These are phyloP conservation scores for Arthroderma sp. DNA, from an alignment of 2,329 filamentous ascomycete genomes.

Conservation along the genomic window DNA sequence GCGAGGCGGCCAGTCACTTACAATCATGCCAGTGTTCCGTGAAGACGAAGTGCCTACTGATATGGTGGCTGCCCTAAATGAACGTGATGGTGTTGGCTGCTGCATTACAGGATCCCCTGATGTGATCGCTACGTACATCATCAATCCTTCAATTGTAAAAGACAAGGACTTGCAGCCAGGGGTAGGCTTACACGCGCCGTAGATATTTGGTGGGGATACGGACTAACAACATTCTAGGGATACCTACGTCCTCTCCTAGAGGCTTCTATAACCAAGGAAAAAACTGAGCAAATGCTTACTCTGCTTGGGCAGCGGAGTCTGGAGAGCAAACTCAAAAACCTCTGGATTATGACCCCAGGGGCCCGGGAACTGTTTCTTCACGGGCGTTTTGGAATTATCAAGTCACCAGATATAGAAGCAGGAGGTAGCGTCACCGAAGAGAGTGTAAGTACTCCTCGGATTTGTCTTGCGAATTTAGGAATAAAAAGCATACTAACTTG, in stretches of 20 bases:
- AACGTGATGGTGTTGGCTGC: slow-evolving; percentile 7
- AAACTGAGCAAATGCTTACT: slow-evolving; percentile 3
- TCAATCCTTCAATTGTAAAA: slow-evolving; percentile 6
- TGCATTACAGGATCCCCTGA: slow-evolving; percentile 5
- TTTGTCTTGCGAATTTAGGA: not conserved
- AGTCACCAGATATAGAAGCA: slow-evolving; percentile 1
- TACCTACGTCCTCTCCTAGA: slow-evolving; percentile 6
- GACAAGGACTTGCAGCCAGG: slow-evolving; percentile 5
- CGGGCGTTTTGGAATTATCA: slow-evolving; percentile 4
- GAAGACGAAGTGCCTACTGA: slow-evolving; percentile 2
- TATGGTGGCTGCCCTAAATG: slow-evolving; percentile 6
- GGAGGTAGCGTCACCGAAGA: not conserved
- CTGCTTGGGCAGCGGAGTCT: not conserved
- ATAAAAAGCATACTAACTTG: not conserved
- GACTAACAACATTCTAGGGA: slow-evolving; percentile 2
- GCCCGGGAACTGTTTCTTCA: not conserved
- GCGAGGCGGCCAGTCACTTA: not conserved
- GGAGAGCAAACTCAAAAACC: slow-evolving; percentile 5
- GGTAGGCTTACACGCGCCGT: not conserved
- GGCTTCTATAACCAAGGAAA: not conserved
- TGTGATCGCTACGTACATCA: slow-evolving; percentile 6
- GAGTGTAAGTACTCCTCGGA: slow-evolving; percentile 1
- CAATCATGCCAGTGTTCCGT: slow-evolving; percentile 1
- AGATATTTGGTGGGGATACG: not conserved
- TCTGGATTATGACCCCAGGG: slow-evolving; percentile 4